phyloP scores from a whole-genome alignment of 2,329 filamentous ascomycete genomes.

The Bimuria novae-zelandiae region DNA sequence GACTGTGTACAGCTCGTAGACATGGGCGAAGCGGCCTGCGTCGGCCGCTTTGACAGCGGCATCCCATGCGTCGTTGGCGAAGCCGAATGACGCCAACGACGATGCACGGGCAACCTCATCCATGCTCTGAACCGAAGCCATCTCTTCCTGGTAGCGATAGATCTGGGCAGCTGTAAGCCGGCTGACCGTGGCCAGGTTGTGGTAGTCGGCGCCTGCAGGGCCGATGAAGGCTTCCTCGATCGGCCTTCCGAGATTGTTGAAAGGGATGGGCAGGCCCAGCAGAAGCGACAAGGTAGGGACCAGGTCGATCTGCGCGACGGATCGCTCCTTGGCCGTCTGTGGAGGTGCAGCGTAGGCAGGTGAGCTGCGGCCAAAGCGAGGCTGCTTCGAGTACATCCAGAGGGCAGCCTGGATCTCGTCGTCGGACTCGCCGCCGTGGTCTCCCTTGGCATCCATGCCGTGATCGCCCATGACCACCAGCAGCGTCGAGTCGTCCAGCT shows the following conservation, averaged over 20 bases:
- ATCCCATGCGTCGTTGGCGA: constrained; percentile 61
- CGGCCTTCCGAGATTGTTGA: constrained; percentile 90
- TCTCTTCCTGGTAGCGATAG: constrained; percentile 83
- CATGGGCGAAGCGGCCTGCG: constrained; percentile 45
- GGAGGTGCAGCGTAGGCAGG: constrained; percentile 63
- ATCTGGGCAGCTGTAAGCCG: constrained; percentile 83
- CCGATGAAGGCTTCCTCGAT: constrained; percentile 93
- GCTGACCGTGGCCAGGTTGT: constrained; percentile 76
- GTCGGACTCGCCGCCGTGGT: constrained; percentile 97
- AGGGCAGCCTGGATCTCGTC: constrained; percentile 93
- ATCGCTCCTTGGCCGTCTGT: constrained; percentile 74
- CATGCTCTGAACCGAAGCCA: constrained; percentile 73
- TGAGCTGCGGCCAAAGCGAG: constrained; percentile 78
- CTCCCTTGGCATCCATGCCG: constrained; percentile 96
- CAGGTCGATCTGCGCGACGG: constrained; percentile 87
- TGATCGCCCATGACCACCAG: constrained; percentile 98
- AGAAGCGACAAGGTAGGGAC: constrained; percentile 90
- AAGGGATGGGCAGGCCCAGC: constrained; percentile 89
- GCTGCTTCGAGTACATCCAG: constrained; percentile 97
- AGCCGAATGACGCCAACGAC: constrained; percentile 63
- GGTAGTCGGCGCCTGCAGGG: constrained; percentile 68
- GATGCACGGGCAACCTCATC: constrained; percentile 63
- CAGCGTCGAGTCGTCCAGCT: constrained; percentile 82
- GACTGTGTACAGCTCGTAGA: constrained; percentile 64
- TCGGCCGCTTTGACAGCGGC: constrained; percentile 48